Conservation (phyloP, 2,329 filamentous ascomycete genomes). For the Ambrosiella beaveri region DNA sequence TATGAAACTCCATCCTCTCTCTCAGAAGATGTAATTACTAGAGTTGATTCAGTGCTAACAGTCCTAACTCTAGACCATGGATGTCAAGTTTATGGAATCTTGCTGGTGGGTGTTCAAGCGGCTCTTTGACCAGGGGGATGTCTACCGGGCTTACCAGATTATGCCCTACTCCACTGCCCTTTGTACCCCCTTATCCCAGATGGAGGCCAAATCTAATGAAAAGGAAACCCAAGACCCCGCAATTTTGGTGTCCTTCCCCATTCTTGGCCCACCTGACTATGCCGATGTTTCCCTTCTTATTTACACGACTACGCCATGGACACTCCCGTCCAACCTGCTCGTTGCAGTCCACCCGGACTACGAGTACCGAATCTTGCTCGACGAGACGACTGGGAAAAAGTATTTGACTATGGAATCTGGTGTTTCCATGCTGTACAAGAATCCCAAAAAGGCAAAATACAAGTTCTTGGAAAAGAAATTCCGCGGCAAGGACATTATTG, state of each 20-base stretch:
- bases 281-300: constrained; percentile 38
- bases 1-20: constrained; percentile 15
- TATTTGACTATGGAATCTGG: constrained; percentile 53
- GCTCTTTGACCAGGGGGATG: constrained; percentile 52
- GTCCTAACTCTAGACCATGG: constrained; percentile 40
- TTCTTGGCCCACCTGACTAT: constrained; percentile 43
- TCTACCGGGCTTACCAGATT: constrained; percentile 56
- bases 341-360: constrained; percentile 60
- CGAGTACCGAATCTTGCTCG: constrained; percentile 59
- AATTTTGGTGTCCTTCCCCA: constrained; percentile 52
- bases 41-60: neutral
- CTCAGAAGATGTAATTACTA: neutral
- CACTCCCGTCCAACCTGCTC: constrained; percentile 57
- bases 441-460: constrained; percentile 61
- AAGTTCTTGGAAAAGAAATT: constrained; percentile 45
- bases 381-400: constrained; percentile 46
- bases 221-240: constrained; percentile 60
- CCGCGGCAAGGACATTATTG: constrained; percentile 50
- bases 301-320: constrained; percentile 62
- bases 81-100: constrained; percentile 58
- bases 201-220: constrained; percentile 60
- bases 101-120: constrained; percentile 68
- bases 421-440: constrained; percentile 54
- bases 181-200: constrained; percentile 57
- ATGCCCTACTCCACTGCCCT: constrained; percentile 63